Evolutionary conservation across 2,329 filamentous ascomycete genomes (phyloP).

Genomic region (Aciculosporium take): DNA sequence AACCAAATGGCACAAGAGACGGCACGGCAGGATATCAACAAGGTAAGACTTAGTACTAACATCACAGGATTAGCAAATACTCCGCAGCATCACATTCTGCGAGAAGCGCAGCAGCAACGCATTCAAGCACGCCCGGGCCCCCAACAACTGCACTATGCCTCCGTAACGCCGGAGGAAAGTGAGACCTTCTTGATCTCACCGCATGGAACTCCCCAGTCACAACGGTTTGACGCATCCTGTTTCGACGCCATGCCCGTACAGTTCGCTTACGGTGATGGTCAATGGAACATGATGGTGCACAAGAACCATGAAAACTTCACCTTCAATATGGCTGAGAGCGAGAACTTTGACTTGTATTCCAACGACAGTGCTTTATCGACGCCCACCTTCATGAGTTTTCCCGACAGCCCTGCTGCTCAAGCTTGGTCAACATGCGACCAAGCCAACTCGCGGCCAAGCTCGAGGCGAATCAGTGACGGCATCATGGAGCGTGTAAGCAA

Average conservation of each 20-base stretch:
- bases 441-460: conserved; percentile 29
- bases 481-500: conserved; percentile 46
- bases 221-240: conserved; percentile 36
- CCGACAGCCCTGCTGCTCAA: conserved; percentile 29
- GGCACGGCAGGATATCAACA: conserved; percentile 19
- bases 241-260: conserved; percentile 29
- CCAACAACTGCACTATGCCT: conserved; percentile 14
- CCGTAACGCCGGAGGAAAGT: conserved; percentile 23
- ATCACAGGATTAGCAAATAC: conserved; percentile 37
- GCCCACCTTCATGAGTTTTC: conserved; percentile 35
- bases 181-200: conserved; percentile 46
- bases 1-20: conserved; percentile 26
- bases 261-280: conserved; percentile 32
- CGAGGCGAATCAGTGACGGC: conserved; percentile 42
- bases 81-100: conserved; percentile 61
- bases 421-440: conserved; percentile 34
- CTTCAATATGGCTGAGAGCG: conserved; percentile 26
- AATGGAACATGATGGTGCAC: conserved; percentile 31
- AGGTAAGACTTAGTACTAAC: conserved; percentile 42
- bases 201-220: conserved; percentile 38
- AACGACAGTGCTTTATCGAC: conserved; percentile 32
- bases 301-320: conserved; percentile 31
- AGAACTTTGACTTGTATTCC: conserved; percentile 37
- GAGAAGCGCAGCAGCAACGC: conserved; percentile 82
- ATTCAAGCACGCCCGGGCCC: conserved; percentile 59